These are phyloP conservation scores for Lactifluus hygrophoroides DNA, from an alignment of 768 basidiomycete species.

Conservation along the genomic window DNA sequence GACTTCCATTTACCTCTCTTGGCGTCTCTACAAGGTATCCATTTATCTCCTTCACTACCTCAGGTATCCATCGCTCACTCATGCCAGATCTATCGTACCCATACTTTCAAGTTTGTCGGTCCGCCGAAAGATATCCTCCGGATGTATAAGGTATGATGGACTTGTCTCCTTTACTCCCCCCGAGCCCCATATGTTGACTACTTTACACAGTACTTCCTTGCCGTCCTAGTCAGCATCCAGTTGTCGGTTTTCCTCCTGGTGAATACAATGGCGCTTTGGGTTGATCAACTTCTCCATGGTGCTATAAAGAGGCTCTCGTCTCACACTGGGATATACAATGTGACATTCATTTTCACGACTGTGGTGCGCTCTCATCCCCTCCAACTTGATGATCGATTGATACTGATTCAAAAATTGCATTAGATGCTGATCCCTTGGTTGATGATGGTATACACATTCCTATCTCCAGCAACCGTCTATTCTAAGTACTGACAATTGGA, in stretches of 20 bases:
- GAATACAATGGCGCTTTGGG: conserved; percentile 46
- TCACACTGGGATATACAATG: conserved; percentile 37
- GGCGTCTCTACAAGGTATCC: conserved; percentile 36
- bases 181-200: neutral
- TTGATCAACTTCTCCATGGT: conserved; percentile 43
- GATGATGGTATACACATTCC: conserved; percentile 33
- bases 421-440: conserved; percentile 48
- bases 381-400: neutral
- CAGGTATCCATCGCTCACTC: neutral
- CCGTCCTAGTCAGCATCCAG: conserved; percentile 45
- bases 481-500: neutral
- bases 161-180: conserved; percentile 10
- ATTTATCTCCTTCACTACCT: neutral
- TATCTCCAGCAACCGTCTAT: neutral
- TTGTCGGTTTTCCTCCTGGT: conserved; percentile 45
- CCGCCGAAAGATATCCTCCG: conserved; percentile 42
- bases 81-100: conserved; percentile 35
- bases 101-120: conserved; percentile 45
- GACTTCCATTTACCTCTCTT: conserved; percentile 37
- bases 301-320: conserved; percentile 35
- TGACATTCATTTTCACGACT: conserved; percentile 36
- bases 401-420: neutral
- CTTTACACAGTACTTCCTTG: conserved; percentile 41
- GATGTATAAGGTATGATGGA: conserved; percentile 39
- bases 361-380: conserved; percentile 29